Conservation (phyloP, 495 filamentous ascomycete genomes). For the Neurospora sp. region DNA sequence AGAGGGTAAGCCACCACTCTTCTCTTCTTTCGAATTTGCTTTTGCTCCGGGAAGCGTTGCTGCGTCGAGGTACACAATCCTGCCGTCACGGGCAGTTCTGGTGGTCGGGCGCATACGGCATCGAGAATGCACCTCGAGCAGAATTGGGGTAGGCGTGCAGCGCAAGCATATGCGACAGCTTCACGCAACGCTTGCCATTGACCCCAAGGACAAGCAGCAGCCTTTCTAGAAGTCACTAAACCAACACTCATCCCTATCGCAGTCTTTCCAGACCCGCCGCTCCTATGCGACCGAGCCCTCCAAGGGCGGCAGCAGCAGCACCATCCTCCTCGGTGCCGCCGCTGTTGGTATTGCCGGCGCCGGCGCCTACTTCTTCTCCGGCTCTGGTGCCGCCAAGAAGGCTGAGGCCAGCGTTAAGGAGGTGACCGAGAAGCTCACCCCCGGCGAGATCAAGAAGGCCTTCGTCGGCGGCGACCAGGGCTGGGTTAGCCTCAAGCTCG, state of each 20-base stretch:
- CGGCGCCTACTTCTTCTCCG: constrained; percentile 42
- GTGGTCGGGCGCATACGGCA: background rate
- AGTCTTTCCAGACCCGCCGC: constrained; percentile 26
- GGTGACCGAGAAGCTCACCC: constrained; percentile 12
- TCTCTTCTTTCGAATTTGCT: background rate
- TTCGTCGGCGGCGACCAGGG: constrained; percentile 84
- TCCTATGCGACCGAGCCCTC: constrained; percentile 42
- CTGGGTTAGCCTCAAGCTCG: constrained; percentile 69
- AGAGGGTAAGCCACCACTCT: constrained; percentile 17
- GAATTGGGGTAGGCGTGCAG: background rate
- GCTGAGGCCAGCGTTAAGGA: constrained; percentile 41
- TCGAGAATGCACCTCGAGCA: background rate
- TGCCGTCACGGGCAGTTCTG: background rate
- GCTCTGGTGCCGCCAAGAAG: constrained; percentile 37
- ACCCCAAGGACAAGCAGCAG: background rate
- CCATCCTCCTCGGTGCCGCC: constrained; percentile 31
- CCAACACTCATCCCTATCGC: background rate
- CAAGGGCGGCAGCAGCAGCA: constrained; percentile 27
- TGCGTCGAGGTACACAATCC: background rate
- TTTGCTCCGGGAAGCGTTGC: background rate
- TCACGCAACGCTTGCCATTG: constrained; percentile 3
- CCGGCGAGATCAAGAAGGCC: constrained; percentile 36
- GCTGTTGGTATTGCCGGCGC: constrained; percentile 35
- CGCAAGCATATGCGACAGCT: background rate
- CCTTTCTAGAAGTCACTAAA: background rate